Percentiles rank a stretch among this genome's conserved stretches.
phyloP scores from a whole-genome alignment of 179 eudicot genomes.

The Pouteria campechiana region DNA sequence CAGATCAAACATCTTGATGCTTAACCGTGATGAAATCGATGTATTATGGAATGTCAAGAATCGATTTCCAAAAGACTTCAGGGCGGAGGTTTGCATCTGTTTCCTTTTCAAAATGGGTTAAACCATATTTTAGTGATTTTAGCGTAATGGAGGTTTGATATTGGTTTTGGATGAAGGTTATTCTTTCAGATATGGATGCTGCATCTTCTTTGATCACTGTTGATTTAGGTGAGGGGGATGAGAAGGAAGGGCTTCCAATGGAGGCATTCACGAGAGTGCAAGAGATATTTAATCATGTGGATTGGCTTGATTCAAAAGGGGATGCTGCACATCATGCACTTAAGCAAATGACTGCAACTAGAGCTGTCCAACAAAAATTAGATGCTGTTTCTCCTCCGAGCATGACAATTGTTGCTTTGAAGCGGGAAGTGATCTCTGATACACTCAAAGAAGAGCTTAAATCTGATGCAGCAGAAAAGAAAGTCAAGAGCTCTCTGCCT shows the following conservation, averaged over 20 bases:
- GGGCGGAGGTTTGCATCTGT: conserved; percentile 46
- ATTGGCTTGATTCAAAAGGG: conserved; percentile 38
- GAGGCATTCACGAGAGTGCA: conserved; percentile 73
- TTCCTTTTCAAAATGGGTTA: background rate
- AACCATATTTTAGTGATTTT: background rate
- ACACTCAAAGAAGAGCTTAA: conserved; percentile 12
- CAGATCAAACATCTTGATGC: conserved; percentile 67
- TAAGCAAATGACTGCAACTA: conserved; percentile 29
- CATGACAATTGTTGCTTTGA: conserved; percentile 9
- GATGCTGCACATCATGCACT: conserved; percentile 34
- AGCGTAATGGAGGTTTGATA: background rate
- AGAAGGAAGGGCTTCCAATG: conserved; percentile 56
- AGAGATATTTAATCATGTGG: conserved; percentile 55
- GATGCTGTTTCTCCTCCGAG: conserved; percentile 18
- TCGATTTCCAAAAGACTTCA: conserved; percentile 55
- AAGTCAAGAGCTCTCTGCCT: conserved; percentile 4
- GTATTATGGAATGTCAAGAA: conserved; percentile 51
- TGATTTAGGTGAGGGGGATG: conserved; percentile 29
- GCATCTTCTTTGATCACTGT: conserved; percentile 16
- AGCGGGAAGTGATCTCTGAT: conserved; percentile 11
- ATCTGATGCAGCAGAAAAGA: conserved; percentile 12
- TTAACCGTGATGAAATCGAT: conserved; percentile 71
- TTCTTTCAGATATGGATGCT: conserved; percentile 73
- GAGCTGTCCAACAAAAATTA: conserved; percentile 25
- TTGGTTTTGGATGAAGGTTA: conserved; percentile 34